Base-by-base conservation (phyloP, 129 eudicot species). In the Chrysanthemum seticuspe region DNA sequence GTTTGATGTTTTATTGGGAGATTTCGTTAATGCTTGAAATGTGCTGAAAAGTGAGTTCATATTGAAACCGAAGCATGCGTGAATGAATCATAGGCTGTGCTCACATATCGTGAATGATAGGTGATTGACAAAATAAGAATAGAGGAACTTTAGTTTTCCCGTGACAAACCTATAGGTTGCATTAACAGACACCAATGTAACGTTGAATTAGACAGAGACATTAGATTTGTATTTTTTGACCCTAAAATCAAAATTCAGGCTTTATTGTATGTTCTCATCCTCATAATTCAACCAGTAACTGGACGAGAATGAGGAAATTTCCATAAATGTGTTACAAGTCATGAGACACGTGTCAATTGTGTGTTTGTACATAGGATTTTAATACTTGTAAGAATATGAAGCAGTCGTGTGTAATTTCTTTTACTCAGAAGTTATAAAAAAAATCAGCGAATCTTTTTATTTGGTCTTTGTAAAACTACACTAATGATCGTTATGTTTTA, bases 381-480 rank as follows among this genome's bases (percentile, higher is more conserved):
- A 12, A 44, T 44, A 14, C 29, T 65, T 65, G 70, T 7, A 64
- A 64, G 51, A 40, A 65, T 44, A 44, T n/a, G 49, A 65, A 57
- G 40, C 11, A 36, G 3, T 47, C 44, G 16, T 56, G 65, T 55
- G 58, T 56, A 48, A 36, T 60, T 60, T 34, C 55, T 60, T 18
- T 36, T 15, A 14, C 16, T 5, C 27, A 10, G 21, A 19, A 19
- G 21, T 19, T 19, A 19, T 19, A 19, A 19, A 19, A 19, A 3
- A 19, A 19, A 40, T 51, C n/a, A 51, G 56, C 36, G 56, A 51
- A 51, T 51, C 56, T 31, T 31, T 5, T 31, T 3, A 31, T 31
- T 31, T 31, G 36, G 36, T 31, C 36, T 31, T 31, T 31, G 3
- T 31, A 31, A 31, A 31, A 31, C 36, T 31, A 31, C 36, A 0